Evolutionary conservation across 2,329 filamentous ascomycete genomes (phyloP), one percentile per base, ranked within the genome.

Genomic region (Dothidotthia symphoricarpi): DNA sequence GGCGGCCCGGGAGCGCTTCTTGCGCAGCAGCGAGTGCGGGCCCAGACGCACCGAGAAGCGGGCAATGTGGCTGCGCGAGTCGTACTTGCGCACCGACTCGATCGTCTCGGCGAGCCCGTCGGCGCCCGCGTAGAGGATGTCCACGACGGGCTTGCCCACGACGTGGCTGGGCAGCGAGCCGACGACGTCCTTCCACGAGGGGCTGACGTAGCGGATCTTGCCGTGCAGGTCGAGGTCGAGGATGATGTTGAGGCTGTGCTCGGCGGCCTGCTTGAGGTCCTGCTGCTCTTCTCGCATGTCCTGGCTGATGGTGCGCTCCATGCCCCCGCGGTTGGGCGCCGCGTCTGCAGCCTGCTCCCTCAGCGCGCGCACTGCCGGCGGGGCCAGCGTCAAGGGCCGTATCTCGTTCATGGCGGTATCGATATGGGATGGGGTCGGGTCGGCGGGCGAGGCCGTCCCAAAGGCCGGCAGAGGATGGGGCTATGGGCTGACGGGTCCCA

Each of bases 161-260:
- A 96, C 81, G 6, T 80, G 76, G 28, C 86, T 82, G 26, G 83
- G 77, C 29, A 79, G 72, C 3, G 86, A 91, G 41, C 93, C 93
- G 44, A 97, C 85, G 33, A 98, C 85, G 57, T 97, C 89, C 44
- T 81, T 80, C 93, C 93, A 98, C 12, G 91, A 96, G 10, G 90
- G 88, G 65, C 91, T 97, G 56, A 95, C 90, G 88, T 93, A 98
- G 69, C 89, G 86, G 58, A 98, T 85, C 45, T 82, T 85, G 50
- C 88, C 88, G 61, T 96, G 86, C 39, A 97, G 78, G 59, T 89
- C 88, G 50, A 98, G 76, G 70, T 98, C 91, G 63, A 98, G 78
- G 64, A 98, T 95, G 49, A 95, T 87, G 68, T 97, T 98, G 64
- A 95, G 77, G 15, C 90, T 96, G 72, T 96, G 88, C 70, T 97